Evolutionary conservation across 345 rosid genomes (phyloP).

Genomic region (Linum tenue): DNA sequence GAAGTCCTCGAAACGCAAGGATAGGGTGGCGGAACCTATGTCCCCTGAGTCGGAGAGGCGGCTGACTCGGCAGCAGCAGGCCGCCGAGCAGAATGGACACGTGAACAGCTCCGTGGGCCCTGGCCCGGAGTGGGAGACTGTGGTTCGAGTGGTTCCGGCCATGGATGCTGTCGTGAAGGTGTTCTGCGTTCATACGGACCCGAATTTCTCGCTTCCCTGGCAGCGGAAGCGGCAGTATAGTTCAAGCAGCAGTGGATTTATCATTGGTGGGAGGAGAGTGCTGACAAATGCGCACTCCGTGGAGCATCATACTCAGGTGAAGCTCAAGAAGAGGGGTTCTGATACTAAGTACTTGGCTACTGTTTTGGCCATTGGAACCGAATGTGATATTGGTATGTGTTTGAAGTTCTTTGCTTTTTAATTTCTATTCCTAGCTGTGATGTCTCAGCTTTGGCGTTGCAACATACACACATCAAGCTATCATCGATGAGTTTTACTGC

Average conservation of each 20-base stretch:
- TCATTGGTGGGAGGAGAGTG: slow-evolving; percentile 60
- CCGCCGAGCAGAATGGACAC: slow-evolving; percentile 30
- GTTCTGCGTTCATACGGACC: slow-evolving; percentile 86
- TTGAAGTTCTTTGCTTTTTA: background rate
- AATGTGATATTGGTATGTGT: slow-evolving; percentile 74
- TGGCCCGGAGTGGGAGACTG: slow-evolving; percentile 55
- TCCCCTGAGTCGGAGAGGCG: slow-evolving; percentile 24
- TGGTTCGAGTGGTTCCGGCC: slow-evolving; percentile 56
- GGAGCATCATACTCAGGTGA: slow-evolving; percentile 87
- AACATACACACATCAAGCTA: too few species aligned
- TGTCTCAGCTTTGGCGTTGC: background rate
- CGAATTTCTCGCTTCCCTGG: slow-evolving; percentile 88
- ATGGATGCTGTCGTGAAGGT: slow-evolving; percentile 96
- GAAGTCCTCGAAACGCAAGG: slow-evolving; percentile 25
- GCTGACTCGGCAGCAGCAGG: slow-evolving; percentile 16
- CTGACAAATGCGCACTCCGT: slow-evolving; percentile 91
- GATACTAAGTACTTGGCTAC: slow-evolving; percentile 85
- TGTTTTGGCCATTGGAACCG: slow-evolving; percentile 84
- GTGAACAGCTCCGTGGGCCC: slow-evolving; percentile 13
- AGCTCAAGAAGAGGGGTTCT: slow-evolving; percentile 84
- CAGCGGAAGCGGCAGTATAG: slow-evolving; percentile 85
- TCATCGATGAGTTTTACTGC: too few species aligned
- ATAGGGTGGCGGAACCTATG: slow-evolving; percentile 5
- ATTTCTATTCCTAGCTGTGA: background rate
- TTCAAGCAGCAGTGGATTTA: slow-evolving; percentile 80